phyloP scores from a whole-genome alignment of 441 rosid species.

The Dalechampia spathulata region DNA sequence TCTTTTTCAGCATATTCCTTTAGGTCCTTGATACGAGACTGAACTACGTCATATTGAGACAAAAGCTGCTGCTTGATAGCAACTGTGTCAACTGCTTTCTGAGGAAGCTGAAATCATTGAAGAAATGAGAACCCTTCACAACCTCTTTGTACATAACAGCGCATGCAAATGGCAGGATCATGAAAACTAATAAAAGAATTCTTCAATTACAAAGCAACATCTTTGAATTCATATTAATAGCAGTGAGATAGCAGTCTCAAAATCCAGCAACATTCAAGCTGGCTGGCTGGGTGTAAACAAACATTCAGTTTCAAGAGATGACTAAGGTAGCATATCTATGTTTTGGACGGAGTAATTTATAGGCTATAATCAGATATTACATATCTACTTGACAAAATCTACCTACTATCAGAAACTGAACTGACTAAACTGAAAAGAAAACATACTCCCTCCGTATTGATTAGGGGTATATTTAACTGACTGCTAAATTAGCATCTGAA shows the following conservation, averaged over 20 bases:
- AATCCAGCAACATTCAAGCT: background rate
- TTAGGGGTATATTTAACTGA: background rate
- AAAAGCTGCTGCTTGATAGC: conserved; percentile 79
- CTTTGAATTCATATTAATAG: background rate
- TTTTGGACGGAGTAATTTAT: too few relatives aligned
- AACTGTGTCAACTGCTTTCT: conserved; percentile 52
- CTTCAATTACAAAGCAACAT: background rate
- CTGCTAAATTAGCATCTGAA: background rate
- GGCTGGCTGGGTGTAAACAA: too few relatives aligned
- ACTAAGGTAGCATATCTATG: too few relatives aligned
- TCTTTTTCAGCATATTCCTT: conserved; percentile 77
- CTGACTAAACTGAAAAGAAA: background rate
- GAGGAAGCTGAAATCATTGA: conserved; percentile 70
- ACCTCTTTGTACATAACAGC: background rate
- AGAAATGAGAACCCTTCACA: conserved; percentile 1
- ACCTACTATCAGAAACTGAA: background rate
- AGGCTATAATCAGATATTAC: background rate
- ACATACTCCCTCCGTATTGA: background rate
- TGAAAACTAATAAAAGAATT: background rate
- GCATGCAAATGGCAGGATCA: background rate
- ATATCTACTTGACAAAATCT: background rate
- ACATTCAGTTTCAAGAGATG: too few relatives aligned
- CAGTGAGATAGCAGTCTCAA: background rate
- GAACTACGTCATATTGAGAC: conserved; percentile 79
- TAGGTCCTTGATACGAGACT: conserved; percentile 77